Evolutionary conservation across 31 red algal species (phyloP), one percentile per base, ranked within the genome.

Genomic region (Endocladia muricata): DNA sequence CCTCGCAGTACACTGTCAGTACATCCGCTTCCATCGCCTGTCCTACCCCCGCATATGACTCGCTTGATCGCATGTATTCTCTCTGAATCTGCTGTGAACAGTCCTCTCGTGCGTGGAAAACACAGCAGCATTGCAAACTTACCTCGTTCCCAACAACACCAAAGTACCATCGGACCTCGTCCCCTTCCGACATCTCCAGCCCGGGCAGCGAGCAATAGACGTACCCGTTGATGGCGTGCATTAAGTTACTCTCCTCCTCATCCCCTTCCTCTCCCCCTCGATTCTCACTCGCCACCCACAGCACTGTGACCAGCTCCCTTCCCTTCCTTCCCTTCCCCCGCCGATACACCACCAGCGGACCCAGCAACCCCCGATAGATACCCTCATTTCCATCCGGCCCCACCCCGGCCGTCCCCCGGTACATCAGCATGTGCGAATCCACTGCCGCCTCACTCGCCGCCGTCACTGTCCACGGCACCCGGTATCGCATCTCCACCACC

Each of bases 211-310:
- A 28, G 40, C 77, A 81, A 43, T 49, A 81, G 57, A 81, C 77
- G 15, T 36, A 41, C 1, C 77, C 77, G 8, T 81, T 81, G 63
- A 81, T 55, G 77, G 44, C 58, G 62, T 81, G 77, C 77, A 81
- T 81, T 19, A 81, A 43, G 47, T 68, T 70, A n/a, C 64, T 37
- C 77, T 81, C 77, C 19, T 34, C 32, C 39, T 70, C 61, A 35
- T 68, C 77, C n/a, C 67, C 77, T 29, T 29, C 39, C 21, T 81
- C 77, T 21, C 25, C 59, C 15, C 32, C 61, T 3, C 4, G 39
- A 33, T 58, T 70, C 62, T 68, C 64, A 47, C 41, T 34, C 37
- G 23, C 63, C 64, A 59, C 77, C 77, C 63, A 70, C 63, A 58
- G 63, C 40, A 70, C 35, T 7, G 60, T 47, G 32, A 70, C 58